Evolutionary conservation across 345 rosid genomes (phyloP), one percentile per base, ranked within the genome.

Genomic region (Linum tenue): DNA sequence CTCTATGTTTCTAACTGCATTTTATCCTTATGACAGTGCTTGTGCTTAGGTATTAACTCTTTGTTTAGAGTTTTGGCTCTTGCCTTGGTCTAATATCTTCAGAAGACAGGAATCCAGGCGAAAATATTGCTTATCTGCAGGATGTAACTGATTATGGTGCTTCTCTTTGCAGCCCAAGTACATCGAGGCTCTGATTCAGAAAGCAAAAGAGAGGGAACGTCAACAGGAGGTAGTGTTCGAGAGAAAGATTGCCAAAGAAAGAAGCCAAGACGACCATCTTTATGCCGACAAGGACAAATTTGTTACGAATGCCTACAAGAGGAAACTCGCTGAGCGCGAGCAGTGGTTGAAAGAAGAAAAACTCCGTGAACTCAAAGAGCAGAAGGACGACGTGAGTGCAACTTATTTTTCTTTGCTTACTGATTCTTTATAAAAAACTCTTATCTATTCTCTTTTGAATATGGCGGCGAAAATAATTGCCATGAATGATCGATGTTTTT

Each of bases 261-360:
- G 96, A 80, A 81, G 39, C 65, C 77, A 80, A 67, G 97, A 91
- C 37, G 97, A 95, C 16, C 92, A 91, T 80, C 83, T 94, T 16
- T 94, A 72, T 69, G 88, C 86, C 1, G 96, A 80, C 67, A 94
- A 90, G 78, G 97, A 90, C 57, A 91, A 87, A 80, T 94, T 75
- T 71, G 75, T 94, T 31, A 88, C 95, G 4, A 79, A 84, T 61
- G 87, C 92, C 0, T 94, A 85, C 73, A 91, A 83, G 71, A 87
- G 69, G 79, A 88, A 91, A 71, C 99, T 91, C 35, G 97, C 85
- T 40, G 97, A 91, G 69, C 92, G 86, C 70, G 80, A 81, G 16
- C 83, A 81, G 76, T 95, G 95, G 96, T 71, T 76, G 73, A 87
- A 74, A 6, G 90, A 91, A 78, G 91, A 88, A 64, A 83, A 83